Conservation (phyloP, 2,329 filamentous ascomycete species). For the Fusarium sp. region DNA sequence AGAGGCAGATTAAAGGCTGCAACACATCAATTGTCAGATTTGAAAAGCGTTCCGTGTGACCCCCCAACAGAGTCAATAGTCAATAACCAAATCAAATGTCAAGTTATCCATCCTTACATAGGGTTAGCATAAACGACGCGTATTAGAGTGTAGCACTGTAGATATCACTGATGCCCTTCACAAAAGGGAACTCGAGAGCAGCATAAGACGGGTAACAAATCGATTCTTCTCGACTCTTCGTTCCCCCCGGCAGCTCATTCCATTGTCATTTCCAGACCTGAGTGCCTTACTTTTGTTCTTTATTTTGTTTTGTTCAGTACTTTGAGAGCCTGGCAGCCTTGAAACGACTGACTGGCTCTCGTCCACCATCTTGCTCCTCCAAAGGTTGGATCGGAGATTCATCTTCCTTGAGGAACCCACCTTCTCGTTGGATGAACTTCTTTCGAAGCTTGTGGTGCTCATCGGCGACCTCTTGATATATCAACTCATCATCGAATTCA, state of each 20-base stretch:
- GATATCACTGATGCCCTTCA: constrained; percentile 33
- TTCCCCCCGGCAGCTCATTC: constrained; percentile 20
- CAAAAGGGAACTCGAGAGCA: constrained; percentile 20
- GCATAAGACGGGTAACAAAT: constrained; percentile 36
- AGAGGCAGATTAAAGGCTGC: constrained; percentile 63
- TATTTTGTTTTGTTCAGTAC: constrained; percentile 47
- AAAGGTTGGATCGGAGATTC: constrained; percentile 72
- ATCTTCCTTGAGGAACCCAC: constrained; percentile 79
- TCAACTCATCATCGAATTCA: constrained; percentile 73
- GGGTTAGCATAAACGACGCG: constrained; percentile 13
- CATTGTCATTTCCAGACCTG: constrained; percentile 5
- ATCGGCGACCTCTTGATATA: constrained; percentile 79
- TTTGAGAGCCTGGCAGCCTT: constrained; percentile 72
- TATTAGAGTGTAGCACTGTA: neutral
- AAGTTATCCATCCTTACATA: neutral
- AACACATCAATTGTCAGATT: constrained; percentile 61
- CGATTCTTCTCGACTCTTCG: constrained; percentile 42
- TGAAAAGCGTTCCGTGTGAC: constrained; percentile 42
- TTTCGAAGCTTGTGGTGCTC: constrained; percentile 88
- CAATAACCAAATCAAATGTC: neutral
- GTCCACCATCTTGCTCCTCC: constrained; percentile 70
- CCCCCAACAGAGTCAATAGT: neutral
- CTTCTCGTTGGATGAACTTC: constrained; percentile 81
- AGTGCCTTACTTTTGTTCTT: constrained; percentile 1
- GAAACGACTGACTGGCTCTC: constrained; percentile 74